Evolutionary conservation across 2,329 filamentous ascomycete genomes (phyloP), one percentile per base, ranked within the genome.

Genomic region (Chaetothyriales sp.): DNA sequence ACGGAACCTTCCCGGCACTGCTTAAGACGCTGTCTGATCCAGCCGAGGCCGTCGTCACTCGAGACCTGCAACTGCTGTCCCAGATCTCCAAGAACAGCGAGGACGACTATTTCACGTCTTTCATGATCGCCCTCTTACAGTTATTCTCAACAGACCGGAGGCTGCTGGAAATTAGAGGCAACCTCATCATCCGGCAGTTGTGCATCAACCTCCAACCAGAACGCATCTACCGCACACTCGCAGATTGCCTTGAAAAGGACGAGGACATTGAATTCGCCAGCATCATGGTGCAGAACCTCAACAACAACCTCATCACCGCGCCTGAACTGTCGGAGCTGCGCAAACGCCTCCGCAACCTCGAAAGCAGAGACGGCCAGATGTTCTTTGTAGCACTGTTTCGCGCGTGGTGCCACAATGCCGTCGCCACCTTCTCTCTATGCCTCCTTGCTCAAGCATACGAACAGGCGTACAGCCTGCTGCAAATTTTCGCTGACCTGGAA

Each of bases 251-350:
- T 8, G 92, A 97, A 67, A 94, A 89, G 64, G 92, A 98, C 67
- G 92, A 97, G 59, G 92, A 98, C 65, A 81, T 98, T 44, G 94
- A 98, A 66, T 98, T 98, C 68, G 90, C 92, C 15, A 95, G 90
- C 65, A 97, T 98, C 62, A 98, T 98, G 92, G 89, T 98, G 28
- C 92, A 98, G 67, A 97, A 97, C 63, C 76, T 98, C 49, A 98
- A 98, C 71, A 98, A 98, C 68, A 98, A 98, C 62, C 81, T 98
- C 51, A 95, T 98, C 59, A 98, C 94, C 1, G 92, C 94, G 0
- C 92, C 94, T 0, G 89, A 98, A 67, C 74, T 98, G 28, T 82
- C 87, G 1, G 94, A 97, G 61, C 75, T 98, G 56, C 81, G 92
- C 46, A 95, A 95, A 67, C 77, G 92, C 44, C 72, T 98, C 48